phyloP scores from a whole-genome alignment of 495 filamentous ascomycete species.

The Tuber borchii region DNA sequence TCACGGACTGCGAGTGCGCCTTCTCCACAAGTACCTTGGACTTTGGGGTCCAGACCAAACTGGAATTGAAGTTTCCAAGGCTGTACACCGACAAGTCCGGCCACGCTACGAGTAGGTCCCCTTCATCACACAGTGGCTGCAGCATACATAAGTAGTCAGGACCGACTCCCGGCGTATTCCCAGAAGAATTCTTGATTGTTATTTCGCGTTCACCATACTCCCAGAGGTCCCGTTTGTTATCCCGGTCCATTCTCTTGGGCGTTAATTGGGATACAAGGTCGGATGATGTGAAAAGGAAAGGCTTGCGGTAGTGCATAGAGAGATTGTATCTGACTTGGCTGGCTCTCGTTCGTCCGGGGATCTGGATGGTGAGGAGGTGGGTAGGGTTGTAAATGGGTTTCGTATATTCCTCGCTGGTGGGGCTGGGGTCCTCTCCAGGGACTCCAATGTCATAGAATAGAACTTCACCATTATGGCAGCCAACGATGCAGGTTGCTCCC shows the following conservation, averaged over 20 bases:
- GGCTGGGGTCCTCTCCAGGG: constrained; percentile 8
- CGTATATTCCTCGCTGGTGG: background rate
- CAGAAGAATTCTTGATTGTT: constrained; percentile 32
- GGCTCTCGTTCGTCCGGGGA: constrained; percentile 18
- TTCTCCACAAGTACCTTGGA: constrained; percentile 24
- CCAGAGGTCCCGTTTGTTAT: constrained; percentile 33
- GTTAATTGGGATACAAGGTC: constrained; percentile 33
- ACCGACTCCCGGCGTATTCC: constrained; percentile 7
- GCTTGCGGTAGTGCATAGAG: constrained; percentile 34
- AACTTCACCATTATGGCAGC: constrained; percentile 33
- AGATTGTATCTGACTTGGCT: constrained; percentile 10
- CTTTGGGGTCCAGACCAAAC: constrained; percentile 29
- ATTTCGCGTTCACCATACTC: constrained; percentile 32
- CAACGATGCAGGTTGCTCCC: constrained; percentile 32
- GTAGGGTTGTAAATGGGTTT: constrained; percentile 18
- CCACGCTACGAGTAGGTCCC: constrained; percentile 36
- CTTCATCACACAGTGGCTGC: constrained; percentile 21
- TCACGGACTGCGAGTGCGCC: constrained; percentile 26
- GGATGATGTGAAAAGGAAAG: constrained; percentile 35
- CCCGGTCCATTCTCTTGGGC: constrained; percentile 26
- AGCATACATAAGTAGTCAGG: constrained; percentile 30
- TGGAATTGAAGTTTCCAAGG: constrained; percentile 31
- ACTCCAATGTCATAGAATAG: constrained; percentile 31
- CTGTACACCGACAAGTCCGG: constrained; percentile 32
- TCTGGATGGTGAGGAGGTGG: constrained; percentile 33